Evolutionary conservation across 2,329 filamentous ascomycete genomes (phyloP).

Genomic region (Ceratocystiopsis sp.): DNA sequence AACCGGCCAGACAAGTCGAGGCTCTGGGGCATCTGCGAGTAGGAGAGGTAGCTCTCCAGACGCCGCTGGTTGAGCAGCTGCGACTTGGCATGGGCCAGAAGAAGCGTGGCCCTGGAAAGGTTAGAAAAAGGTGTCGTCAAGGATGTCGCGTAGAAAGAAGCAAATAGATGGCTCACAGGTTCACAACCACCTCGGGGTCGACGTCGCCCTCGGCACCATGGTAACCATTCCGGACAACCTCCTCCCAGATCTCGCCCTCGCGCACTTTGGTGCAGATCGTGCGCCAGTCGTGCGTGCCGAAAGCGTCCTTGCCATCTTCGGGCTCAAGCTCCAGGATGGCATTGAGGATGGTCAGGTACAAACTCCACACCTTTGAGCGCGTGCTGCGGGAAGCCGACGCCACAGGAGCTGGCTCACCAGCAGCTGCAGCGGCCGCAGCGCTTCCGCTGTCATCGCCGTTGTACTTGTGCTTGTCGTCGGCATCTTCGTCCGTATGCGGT

Average conservation of each 20-base stretch:
- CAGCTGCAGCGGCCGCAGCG: constrained; percentile 21
- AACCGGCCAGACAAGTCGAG: constrained; percentile 55
- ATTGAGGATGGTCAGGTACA: constrained; percentile 88
- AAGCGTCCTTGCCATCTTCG: constrained; percentile 76
- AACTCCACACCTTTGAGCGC: constrained; percentile 89
- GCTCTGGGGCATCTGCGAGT: constrained; percentile 48
- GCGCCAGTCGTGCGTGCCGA: constrained; percentile 77
- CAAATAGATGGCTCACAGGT: constrained; percentile 42
- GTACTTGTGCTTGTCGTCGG: constrained; percentile 9
- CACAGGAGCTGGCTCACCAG: constrained; percentile 49
- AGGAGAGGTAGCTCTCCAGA: constrained; percentile 76
- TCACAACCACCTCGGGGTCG: constrained; percentile 86
- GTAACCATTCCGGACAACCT: constrained; percentile 76
- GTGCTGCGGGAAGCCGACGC: constrained; percentile 65
- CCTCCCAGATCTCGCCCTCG: constrained; percentile 87
- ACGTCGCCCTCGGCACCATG: constrained; percentile 77
- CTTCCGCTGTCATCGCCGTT: neutral
- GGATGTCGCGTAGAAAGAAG: too few species aligned
- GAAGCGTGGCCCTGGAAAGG: constrained; percentile 57
- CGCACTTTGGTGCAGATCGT: constrained; percentile 66
- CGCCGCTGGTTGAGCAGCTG: constrained; percentile 74
- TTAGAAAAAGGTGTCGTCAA: constrained; percentile 9
- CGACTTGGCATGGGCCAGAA: constrained; percentile 74
- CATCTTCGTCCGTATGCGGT: constrained; percentile 28
- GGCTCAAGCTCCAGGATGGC: constrained; percentile 75